phyloP scores from a whole-genome alignment of 192 early-diverging fungal species.

The Umbelopsis isabellina region DNA sequence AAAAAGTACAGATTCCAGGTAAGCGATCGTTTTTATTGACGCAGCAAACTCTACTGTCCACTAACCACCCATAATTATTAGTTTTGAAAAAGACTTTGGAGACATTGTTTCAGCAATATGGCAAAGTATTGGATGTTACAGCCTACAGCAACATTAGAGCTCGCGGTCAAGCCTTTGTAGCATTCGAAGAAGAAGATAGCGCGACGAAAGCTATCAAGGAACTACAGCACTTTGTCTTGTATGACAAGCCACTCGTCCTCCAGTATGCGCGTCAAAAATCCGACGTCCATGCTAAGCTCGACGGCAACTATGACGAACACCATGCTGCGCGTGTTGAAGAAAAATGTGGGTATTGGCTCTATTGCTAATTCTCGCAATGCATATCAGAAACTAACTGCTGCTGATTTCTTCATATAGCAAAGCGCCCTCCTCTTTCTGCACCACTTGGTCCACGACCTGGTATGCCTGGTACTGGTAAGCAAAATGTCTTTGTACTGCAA shows the following conservation, averaged over 20 bases:
- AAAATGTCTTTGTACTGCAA: too few species aligned
- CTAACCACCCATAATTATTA: constrained; percentile 37
- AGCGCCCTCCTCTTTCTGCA: constrained; percentile 14
- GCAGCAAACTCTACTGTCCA: background rate
- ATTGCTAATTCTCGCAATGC: background rate
- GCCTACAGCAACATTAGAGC: constrained; percentile 80
- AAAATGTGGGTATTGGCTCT: constrained; percentile 54
- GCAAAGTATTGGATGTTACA: constrained; percentile 80
- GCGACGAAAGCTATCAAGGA: constrained; percentile 81
- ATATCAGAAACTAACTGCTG: background rate
- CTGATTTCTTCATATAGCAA: background rate
- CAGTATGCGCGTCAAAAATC: constrained; percentile 60
- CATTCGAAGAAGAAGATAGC: constrained; percentile 70
- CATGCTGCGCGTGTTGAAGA: constrained; percentile 58
- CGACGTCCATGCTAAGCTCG: constrained; percentile 65
- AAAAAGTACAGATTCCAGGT: constrained; percentile 71
- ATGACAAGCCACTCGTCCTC: constrained; percentile 79
- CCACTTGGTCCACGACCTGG: background rate
- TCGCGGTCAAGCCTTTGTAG: constrained; percentile 95
- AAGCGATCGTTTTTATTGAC: constrained; percentile 17
- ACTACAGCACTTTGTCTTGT: constrained; percentile 83
- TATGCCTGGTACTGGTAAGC: background rate
- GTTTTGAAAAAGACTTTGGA: constrained; percentile 74
- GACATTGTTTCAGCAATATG: constrained; percentile 83
- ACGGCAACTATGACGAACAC: constrained; percentile 72